A percentile compares a stretch with the other conserved stretches of the same genome.
Conservation (phyloP, 768 basidiomycete genomes). For the Rhodotorula kratochvilovae region DNA sequence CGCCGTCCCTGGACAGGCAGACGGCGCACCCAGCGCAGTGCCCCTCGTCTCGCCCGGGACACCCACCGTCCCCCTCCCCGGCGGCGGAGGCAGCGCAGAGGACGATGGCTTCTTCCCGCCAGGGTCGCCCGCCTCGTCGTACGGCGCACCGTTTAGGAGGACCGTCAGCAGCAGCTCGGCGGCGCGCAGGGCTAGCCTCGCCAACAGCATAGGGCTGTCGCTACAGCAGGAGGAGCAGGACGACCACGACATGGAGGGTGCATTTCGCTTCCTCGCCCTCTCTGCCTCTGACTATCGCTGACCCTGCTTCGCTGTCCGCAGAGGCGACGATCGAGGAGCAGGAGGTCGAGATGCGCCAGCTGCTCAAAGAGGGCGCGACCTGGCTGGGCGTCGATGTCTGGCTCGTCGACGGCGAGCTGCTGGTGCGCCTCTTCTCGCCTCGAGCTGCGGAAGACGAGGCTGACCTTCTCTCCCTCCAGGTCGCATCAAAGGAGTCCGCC, state of each 20-base stretch:
- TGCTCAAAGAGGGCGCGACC: constrained; percentile 7
- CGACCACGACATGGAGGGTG: not conserved
- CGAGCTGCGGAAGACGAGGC: not conserved
- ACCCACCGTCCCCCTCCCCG: not conserved
- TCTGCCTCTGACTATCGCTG: no score
- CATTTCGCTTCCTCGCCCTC: not conserved
- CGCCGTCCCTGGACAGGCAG: not conserved
- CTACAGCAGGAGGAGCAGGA: not conserved
- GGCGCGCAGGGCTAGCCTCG: constrained; percentile 2
- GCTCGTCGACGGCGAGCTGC: constrained; percentile 26
- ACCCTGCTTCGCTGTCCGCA: not conserved
- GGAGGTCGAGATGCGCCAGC: not conserved
- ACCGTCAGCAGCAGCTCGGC: not conserved
- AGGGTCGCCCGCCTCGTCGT: not conserved
- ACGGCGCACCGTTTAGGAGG: not conserved
- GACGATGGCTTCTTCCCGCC: not conserved
- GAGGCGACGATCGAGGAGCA: not conserved
- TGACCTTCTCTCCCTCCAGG: constrained; percentile 4
- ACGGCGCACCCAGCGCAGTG: no score
- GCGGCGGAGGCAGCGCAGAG: not conserved
- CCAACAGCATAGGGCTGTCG: not conserved
- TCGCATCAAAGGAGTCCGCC: not conserved
- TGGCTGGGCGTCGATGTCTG: constrained; percentile 15
- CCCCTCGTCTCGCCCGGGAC: not conserved
- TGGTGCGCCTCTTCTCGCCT: constrained; percentile 6